Percentiles rank a stretch among this genome's conserved stretches.
phyloP scores from a whole-genome alignment of 108 stramenopile genomes.

The Cyclotella distinguenda region DNA sequence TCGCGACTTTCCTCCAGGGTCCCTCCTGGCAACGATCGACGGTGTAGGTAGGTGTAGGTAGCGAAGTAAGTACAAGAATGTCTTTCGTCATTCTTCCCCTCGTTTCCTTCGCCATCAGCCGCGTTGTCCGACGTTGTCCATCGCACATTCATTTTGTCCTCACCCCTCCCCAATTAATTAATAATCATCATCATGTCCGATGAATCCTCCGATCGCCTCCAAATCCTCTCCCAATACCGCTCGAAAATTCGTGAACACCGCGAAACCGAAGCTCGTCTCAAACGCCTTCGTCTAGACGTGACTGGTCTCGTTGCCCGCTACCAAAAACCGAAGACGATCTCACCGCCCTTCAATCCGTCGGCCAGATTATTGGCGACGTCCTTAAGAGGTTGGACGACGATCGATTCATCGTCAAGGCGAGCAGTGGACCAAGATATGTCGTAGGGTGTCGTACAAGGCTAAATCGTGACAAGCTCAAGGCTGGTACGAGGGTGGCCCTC shows the following conservation, averaged over 20 bases:
- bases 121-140: too few species aligned
- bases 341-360: conserved; percentile 91
- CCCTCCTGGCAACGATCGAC: too few species aligned
- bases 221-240: conserved; percentile 89
- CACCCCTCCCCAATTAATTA: not conserved
- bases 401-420: conserved; percentile 98
- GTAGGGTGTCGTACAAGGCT: conserved; percentile 93
- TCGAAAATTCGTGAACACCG: conserved; percentile 92
- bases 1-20: too few species aligned
- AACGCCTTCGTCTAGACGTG: conserved; percentile 88
- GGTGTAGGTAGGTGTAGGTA: too few species aligned
- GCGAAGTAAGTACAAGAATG: too few species aligned
- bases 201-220: conserved; percentile 68
- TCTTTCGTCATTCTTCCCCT: too few species aligned
- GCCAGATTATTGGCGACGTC: conserved; percentile 98
- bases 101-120: too few species aligned
- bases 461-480: conserved; percentile 89
- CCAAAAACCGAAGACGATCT: conserved; percentile 97
- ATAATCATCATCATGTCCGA: not conserved
- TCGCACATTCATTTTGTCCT: not conserved
- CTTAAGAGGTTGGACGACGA: conserved; percentile 94
- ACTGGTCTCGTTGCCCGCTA: conserved; percentile 84
- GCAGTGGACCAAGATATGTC: conserved; percentile 94
- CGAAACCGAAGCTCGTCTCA: conserved; percentile 89
- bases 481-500: conserved; percentile 95